Conservation (phyloP, 768 basidiomycete genomes). For the Crucibulum laeve region DNA sequence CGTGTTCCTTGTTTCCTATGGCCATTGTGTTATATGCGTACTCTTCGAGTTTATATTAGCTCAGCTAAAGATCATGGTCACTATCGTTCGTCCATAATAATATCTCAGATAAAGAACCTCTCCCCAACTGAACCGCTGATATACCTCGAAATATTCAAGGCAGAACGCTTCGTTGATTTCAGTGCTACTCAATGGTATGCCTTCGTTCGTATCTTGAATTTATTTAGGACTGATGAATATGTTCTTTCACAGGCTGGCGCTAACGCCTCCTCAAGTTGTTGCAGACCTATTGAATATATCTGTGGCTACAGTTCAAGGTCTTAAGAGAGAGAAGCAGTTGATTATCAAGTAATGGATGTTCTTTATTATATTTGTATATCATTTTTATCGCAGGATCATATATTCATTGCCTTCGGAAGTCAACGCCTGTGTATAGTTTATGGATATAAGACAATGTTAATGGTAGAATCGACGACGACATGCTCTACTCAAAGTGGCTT, state of each 20-base stretch:
- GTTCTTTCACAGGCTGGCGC: constrained; percentile 5
- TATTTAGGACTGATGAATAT: neutral
- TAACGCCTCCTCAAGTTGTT: constrained; percentile 12
- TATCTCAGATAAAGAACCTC: constrained; percentile 10
- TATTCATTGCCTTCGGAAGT: no score
- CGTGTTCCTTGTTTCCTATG: constrained; percentile 11
- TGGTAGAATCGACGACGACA: no score
- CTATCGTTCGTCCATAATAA: neutral
- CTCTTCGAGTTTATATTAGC: neutral
- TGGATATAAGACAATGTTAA: no score
- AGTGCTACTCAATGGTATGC: constrained; percentile 11
- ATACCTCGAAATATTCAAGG: constrained; percentile 11
- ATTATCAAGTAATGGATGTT: no score
- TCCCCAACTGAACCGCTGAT: constrained; percentile 13
- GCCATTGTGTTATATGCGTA: constrained; percentile 8
- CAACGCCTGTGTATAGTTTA: no score
- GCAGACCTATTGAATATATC: constrained; percentile 13
- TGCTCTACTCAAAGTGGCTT: no score
- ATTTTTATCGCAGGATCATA: no score
- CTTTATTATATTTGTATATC: no score
- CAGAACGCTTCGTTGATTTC: constrained; percentile 11
- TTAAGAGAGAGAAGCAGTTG: constrained; percentile 10
- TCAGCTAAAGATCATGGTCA: no score
- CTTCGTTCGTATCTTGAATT: neutral
- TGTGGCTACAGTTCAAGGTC: constrained; percentile 8